Percentiles rank a stretch among this genome's conserved stretches.
phyloP scores from a whole-genome alignment of 768 basidiomycete genomes.

The Tephrocybe sp. region DNA sequence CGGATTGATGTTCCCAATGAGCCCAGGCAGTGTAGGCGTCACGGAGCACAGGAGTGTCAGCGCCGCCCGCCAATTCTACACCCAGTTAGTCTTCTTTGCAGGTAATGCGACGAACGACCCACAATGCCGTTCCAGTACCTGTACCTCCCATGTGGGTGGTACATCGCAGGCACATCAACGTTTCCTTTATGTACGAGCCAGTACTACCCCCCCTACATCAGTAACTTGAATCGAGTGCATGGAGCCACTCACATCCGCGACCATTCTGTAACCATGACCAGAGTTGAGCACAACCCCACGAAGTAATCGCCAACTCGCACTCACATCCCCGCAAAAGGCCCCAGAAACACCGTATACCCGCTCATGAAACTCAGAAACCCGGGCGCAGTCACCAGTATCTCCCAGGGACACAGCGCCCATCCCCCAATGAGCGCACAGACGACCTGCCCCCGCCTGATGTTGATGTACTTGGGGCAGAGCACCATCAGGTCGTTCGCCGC shows the following conservation, averaged over 20 bases:
- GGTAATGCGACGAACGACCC: slow-evolving; percentile 23
- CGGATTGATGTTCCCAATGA: slow-evolving; percentile 73
- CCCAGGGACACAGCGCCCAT: slow-evolving; percentile 87
- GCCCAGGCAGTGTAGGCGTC: slow-evolving; percentile 72
- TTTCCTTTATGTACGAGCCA: slow-evolving; percentile 74
- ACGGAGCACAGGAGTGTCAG: slow-evolving; percentile 68
- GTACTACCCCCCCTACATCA: slow-evolving; percentile 42
- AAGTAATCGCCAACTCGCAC: no score
- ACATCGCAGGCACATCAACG: slow-evolving; percentile 85
- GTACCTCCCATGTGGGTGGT: slow-evolving; percentile 77
- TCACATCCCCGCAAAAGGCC: slow-evolving; percentile 80
- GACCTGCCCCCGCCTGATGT: slow-evolving; percentile 77
- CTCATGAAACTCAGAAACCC: slow-evolving; percentile 78
- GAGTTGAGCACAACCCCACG: not conserved
- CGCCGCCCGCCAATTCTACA: slow-evolving; percentile 80
- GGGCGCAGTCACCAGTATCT: slow-evolving; percentile 68
- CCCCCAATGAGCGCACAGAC: slow-evolving; percentile 82
- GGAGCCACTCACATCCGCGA: slow-evolving; percentile 39
- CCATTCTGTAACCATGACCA: slow-evolving; percentile 33
- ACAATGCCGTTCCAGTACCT: slow-evolving; percentile 76
- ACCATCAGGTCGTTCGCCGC: slow-evolving; percentile 88
- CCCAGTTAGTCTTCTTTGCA: not conserved
- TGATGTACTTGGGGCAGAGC: slow-evolving; percentile 74
- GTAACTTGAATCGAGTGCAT: not conserved
- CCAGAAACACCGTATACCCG: slow-evolving; percentile 85